Evolutionary conservation across 768 basidiomycete genomes (phyloP), one percentile per base, ranked within the genome.

Genomic region (Tephrocybe sp.): DNA sequence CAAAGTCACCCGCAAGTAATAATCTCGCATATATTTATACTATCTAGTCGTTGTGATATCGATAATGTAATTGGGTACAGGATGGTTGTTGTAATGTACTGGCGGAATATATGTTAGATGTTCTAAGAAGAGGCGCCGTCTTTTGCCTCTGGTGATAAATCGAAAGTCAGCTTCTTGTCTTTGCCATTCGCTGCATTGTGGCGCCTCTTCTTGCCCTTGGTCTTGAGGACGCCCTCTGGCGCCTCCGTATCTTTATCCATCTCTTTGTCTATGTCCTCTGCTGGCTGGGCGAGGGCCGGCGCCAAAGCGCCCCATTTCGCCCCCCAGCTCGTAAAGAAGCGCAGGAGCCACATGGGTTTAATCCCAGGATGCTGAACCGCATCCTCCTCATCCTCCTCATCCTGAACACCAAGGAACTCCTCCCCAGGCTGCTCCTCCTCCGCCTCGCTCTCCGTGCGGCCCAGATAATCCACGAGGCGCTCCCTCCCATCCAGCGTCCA

Each of bases 251-350:
- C 24, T 10, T 37, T 52, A 11, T 55, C 49, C 11, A 11, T 30
- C 28, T 25, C 41, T 30, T 52, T 48, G 5, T n/a, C 21, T 12
- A 33, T 53, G 11, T 55, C 49, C 12, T 54, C 58, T 14, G 15
- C 42, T 11, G 55, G 38, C 21, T 34, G 46, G 41, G 54, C n/a
- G 52, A 50, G 38, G 18, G 61, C 40, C 5, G 58, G 42, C 8
- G 77, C 75, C 45, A 47, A 48, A 1, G 48, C 40, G 4, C 79
- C 78, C 81, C 86, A 81, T 56, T 76, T 77, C 34, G 80, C 79
- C 6, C 83, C 85, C 87, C 86, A 90, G 52, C 84, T 86, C 40
- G 84, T 88, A 65, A 91, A 87, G 68, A 90, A 81, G 60, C 77
- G 73, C 59, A 91, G 68, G 48, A 90, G 63, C 89, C 89, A 90